A percentile compares a stretch with the other conserved stretches of the same genome.
Evolutionary conservation across 2,329 filamentous ascomycete genomes (phyloP).

Genomic region (Xylariaceae sp.): DNA sequence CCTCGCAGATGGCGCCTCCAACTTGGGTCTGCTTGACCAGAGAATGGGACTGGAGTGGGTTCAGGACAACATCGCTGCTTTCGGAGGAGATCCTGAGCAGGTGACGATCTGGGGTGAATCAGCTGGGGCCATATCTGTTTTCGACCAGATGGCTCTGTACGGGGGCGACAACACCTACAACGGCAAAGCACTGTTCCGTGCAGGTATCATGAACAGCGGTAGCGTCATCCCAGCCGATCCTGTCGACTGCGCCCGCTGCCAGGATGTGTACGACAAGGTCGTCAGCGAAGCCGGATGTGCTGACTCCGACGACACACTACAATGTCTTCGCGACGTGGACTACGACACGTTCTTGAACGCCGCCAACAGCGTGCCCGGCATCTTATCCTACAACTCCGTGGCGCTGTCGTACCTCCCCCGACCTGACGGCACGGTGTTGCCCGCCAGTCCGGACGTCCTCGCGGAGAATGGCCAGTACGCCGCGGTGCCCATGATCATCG

Average conservation of each 20-base stretch:
- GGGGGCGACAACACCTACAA: conserved; percentile 71
- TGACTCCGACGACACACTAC: conserved; percentile 50
- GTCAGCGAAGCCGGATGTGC: conserved; percentile 59
- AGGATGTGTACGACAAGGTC: conserved; percentile 60
- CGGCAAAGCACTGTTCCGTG: conserved; percentile 69
- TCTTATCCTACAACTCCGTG: conserved; percentile 64
- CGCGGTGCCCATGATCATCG: conserved; percentile 60
- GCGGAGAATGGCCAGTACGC: conserved; percentile 49
- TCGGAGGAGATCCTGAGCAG: conserved; percentile 74
- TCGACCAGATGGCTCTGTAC: conserved; percentile 72
- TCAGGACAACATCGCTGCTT: conserved; percentile 69
- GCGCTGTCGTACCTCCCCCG: conserved; percentile 71
- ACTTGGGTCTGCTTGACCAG: conserved; percentile 70
- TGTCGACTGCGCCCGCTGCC: conserved; percentile 62
- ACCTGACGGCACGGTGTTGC: conserved; percentile 62
- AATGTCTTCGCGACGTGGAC: conserved; percentile 59
- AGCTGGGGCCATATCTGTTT: conserved; percentile 67
- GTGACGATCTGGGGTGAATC: conserved; percentile 78
- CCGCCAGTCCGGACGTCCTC: conserved; percentile 59
- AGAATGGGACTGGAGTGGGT: conserved; percentile 71
- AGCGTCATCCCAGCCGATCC: conserved; percentile 56
- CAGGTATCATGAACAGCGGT: conserved; percentile 74
- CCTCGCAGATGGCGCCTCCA: conserved; percentile 61
- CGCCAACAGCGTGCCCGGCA: conserved; percentile 63
- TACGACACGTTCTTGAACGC: conserved; percentile 61